Evolutionary conservation across 306 rosid genomes (phyloP).

Genomic region (Corylus americana): DNA sequence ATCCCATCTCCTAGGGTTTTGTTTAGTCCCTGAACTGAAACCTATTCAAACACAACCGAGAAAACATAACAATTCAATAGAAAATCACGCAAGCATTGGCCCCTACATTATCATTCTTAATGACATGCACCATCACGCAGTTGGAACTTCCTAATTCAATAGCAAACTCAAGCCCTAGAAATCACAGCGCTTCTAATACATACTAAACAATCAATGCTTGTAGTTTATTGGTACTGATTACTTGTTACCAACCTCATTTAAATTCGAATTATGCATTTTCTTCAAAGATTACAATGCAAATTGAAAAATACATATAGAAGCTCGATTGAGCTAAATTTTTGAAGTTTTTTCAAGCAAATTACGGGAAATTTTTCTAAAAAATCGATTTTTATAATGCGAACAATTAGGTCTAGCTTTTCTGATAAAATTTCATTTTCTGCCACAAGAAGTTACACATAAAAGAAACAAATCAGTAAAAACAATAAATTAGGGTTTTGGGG

Average conservation of each 20-base stretch:
- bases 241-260: background rate
- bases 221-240: background rate
- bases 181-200: background rate
- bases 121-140: background rate
- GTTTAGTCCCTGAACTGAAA: background rate
- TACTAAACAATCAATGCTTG: background rate
- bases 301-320: background rate
- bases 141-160: background rate
- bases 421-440: background rate
- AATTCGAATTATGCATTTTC: background rate
- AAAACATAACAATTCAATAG: background rate
- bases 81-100: background rate
- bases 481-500: background rate
- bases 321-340: background rate
- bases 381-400: background rate
- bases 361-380: background rate
- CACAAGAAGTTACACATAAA: background rate
- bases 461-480: background rate
- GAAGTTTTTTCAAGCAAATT: background rate
- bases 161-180: background rate
- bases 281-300: background rate
- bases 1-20: background rate
- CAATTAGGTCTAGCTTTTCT: background rate
- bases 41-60: background rate
- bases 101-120: background rate